phyloP scores from a whole-genome alignment of 2,329 filamentous ascomycete genomes.

The Penicillium sp. region DNA sequence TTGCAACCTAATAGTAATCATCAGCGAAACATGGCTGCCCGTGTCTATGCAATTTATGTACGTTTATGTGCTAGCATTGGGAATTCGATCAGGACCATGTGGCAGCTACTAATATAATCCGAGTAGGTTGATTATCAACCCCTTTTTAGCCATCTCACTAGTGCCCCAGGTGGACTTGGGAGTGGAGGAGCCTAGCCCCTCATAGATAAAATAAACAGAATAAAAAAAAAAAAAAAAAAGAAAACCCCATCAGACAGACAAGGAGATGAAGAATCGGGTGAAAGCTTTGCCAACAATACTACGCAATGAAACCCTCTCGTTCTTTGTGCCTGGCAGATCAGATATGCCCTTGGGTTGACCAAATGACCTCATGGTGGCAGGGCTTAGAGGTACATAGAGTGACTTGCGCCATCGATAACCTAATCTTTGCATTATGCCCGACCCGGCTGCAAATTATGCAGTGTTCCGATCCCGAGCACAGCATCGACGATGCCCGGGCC shows the following conservation, averaged over 20 bases:
- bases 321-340: background rate
- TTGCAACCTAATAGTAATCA: background rate
- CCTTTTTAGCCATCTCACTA: no score
- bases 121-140: no score
- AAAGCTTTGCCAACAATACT: no score
- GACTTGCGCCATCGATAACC: background rate
- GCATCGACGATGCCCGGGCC: background rate
- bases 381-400: no score
- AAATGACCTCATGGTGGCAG: background rate
- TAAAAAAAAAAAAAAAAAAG: background rate
- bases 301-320: no score
- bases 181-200: background rate
- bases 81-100: background rate
- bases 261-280: no score
- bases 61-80: background rate
- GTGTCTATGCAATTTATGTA: no score
- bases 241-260: no score
- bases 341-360: background rate
- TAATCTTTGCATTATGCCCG: background rate
- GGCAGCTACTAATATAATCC: no score
- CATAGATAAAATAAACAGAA: background rate
- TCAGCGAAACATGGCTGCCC: no score
- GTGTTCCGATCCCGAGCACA: background rate
- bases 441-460: background rate
- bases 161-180: no score